Conservation (phyloP, 2,329 filamentous ascomycete genomes). For the Fusarium piperis region DNA sequence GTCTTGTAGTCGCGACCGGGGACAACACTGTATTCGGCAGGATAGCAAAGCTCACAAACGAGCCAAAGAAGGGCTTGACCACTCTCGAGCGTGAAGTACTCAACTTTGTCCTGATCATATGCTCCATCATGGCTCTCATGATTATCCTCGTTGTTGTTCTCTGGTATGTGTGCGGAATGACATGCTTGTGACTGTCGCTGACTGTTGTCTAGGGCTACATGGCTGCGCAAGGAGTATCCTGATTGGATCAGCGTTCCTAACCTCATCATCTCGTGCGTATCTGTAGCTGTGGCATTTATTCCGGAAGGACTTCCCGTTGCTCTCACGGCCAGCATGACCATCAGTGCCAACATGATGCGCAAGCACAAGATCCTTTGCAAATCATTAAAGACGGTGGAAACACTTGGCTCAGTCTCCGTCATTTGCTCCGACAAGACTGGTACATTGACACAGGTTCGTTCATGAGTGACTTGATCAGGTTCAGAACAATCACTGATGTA, state of each 20-base stretch:
- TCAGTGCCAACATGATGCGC: conserved; percentile 79
- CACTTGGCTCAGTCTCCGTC: conserved; percentile 75
- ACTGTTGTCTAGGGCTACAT: conserved; percentile 64
- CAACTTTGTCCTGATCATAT: conserved; percentile 77
- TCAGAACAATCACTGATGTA: neutral
- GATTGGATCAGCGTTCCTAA: conserved; percentile 77
- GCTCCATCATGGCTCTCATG: conserved; percentile 72
- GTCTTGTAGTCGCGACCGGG: conserved; percentile 76
- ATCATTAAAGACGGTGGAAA: conserved; percentile 81
- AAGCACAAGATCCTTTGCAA: conserved; percentile 84
- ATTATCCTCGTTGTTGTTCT: conserved; percentile 72
- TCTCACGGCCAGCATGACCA: conserved; percentile 75
- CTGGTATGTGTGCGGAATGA: conserved; percentile 59
- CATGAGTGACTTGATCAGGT: neutral
- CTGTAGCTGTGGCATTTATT: conserved; percentile 78
- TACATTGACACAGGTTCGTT: conserved; percentile 66
- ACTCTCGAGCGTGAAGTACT: conserved; percentile 78
- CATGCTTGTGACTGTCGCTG: neutral
- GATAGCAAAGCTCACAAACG: conserved; percentile 76
- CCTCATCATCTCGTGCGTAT: conserved; percentile 78
- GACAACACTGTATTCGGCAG: conserved; percentile 79
- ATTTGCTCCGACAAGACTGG: conserved; percentile 84
- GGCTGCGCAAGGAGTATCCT: conserved; percentile 73
- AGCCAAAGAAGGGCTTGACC: conserved; percentile 73
- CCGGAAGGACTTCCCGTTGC: conserved; percentile 79